Conservation (phyloP, 768 basidiomycete species). For the Lactarius pseudohatsudake region DNA sequence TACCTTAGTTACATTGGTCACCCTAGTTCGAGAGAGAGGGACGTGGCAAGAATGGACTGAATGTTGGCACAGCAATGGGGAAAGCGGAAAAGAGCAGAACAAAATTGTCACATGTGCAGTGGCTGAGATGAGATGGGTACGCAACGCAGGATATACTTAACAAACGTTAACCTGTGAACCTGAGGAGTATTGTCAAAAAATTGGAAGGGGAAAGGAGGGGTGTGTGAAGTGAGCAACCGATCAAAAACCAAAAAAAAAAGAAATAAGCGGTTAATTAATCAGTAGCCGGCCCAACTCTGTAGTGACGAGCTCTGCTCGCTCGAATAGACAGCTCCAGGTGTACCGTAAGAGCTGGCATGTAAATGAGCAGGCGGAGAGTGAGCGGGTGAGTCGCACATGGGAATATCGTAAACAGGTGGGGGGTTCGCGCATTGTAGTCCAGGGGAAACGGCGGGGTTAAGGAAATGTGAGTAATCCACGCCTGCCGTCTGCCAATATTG, state of each 20-base stretch:
- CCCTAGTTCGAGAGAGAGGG: background rate
- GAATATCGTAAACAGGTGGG: conserved; percentile 17
- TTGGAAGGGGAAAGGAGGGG: background rate
- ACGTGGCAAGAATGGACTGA: conserved; percentile 8
- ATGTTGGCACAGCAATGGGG: conserved; percentile 11
- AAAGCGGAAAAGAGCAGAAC: background rate
- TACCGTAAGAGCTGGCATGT: background rate
- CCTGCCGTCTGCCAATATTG: conserved; percentile 19
- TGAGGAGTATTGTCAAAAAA: conserved; percentile 3
- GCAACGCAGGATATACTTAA: conserved; percentile 6
- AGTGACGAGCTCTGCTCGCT: conserved; percentile 23
- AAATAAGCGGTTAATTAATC: conserved; percentile 6
- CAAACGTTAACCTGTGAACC: conserved; percentile 10
- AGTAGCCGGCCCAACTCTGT: conserved; percentile 24
- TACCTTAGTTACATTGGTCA: conserved; percentile 21
- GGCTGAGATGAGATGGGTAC: conserved; percentile 13
- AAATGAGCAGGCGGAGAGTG: conserved; percentile 3
- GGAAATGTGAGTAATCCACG: conserved; percentile 24
- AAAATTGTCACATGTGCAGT: conserved; percentile 10
- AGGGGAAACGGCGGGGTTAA: conserved; percentile 24
- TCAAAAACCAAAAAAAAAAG: conserved; percentile 7
- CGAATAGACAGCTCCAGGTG: conserved; percentile 12
- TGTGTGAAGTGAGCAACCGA: conserved; percentile 1
- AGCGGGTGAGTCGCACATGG: conserved; percentile 7
- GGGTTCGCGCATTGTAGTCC: conserved; percentile 21